Conservation (phyloP, 2,329 filamentous ascomycete genomes). For the Verticillium longisporum region DNA sequence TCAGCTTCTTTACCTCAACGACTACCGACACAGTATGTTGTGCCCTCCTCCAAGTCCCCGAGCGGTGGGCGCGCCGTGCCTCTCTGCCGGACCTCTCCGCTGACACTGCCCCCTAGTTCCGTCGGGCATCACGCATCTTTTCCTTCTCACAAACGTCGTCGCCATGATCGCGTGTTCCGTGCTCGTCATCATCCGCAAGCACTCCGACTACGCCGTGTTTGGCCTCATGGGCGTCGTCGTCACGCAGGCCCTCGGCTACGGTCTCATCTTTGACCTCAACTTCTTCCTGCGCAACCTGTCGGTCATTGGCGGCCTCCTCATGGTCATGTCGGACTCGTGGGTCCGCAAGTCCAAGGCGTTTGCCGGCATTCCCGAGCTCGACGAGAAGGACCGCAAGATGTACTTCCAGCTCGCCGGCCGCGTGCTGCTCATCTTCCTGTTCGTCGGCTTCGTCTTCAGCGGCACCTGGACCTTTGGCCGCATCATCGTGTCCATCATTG, state of each 20-base stretch:
- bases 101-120: slow-evolving; percentile 55
- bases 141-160: slow-evolving; percentile 84
- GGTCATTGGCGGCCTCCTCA: slow-evolving; percentile 92
- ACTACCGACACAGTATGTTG: slow-evolving; percentile 86
- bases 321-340: slow-evolving; percentile 98
- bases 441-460: slow-evolving; percentile 92
- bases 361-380: slow-evolving; percentile 84
- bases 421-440: slow-evolving; percentile 94
- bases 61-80: background rate
- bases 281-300: slow-evolving; percentile 99
- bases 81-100: background rate
- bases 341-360: slow-evolving; percentile 96
- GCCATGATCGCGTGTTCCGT: slow-evolving; percentile 77
- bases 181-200: slow-evolving; percentile 84
- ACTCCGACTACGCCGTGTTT: slow-evolving; percentile 86
- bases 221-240: slow-evolving; percentile 89
- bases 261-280: slow-evolving; percentile 97
- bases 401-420: slow-evolving; percentile 98
- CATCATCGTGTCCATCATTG: slow-evolving; percentile 75
- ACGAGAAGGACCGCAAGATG: slow-evolving; percentile 99
- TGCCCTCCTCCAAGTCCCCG: background rate
- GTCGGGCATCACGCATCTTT: slow-evolving; percentile 79
- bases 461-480: slow-evolving; percentile 90
- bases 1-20: slow-evolving; percentile 85
- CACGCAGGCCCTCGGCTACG: slow-evolving; percentile 91